phyloP scores from a whole-genome alignment of 441 rosid species.

The Adansonia gregorii region DNA sequence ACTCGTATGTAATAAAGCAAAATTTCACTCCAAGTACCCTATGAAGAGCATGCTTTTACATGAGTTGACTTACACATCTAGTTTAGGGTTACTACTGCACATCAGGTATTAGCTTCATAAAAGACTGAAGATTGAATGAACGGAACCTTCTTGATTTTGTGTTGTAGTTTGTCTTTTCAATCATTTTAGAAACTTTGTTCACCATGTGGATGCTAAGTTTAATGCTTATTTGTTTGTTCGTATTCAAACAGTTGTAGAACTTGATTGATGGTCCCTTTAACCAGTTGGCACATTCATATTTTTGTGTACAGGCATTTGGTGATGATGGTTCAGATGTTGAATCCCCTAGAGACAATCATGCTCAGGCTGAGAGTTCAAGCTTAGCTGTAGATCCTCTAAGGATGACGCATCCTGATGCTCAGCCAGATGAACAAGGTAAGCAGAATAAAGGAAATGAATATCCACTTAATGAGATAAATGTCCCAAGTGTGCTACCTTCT shows the following conservation, averaged over 20 bases:
- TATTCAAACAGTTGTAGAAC: constrained; percentile 18
- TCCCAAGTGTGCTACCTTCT: constrained; percentile 47
- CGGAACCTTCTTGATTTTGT: neutral
- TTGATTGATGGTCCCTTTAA: constrained; percentile 21
- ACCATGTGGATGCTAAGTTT: neutral
- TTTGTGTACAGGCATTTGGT: constrained; percentile 70
- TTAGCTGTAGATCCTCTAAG: constrained; percentile 50
- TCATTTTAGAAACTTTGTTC: neutral
- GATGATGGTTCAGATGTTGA: constrained; percentile 85
- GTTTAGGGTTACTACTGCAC: constrained; percentile 2
- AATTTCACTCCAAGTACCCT: neutral
- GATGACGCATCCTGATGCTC: constrained; percentile 50
- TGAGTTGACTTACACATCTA: neutral
- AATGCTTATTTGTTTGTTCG: constrained; percentile 3
- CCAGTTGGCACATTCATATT: neutral
- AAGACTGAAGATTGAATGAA: neutral
- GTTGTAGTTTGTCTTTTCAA: neutral
- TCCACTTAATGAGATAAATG: constrained; percentile 47
- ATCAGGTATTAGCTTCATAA: neutral
- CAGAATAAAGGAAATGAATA: constrained; percentile 59
- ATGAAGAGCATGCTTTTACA: constrained; percentile 6
- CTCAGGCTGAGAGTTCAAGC: constrained; percentile 50
- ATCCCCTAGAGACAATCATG: constrained; percentile 57
- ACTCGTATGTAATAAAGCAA: constrained; percentile 1
- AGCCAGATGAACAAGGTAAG: constrained; percentile 60